phyloP scores from a whole-genome alignment of 2,329 filamentous ascomycete genomes.

The Chaetomium olivaceum region DNA sequence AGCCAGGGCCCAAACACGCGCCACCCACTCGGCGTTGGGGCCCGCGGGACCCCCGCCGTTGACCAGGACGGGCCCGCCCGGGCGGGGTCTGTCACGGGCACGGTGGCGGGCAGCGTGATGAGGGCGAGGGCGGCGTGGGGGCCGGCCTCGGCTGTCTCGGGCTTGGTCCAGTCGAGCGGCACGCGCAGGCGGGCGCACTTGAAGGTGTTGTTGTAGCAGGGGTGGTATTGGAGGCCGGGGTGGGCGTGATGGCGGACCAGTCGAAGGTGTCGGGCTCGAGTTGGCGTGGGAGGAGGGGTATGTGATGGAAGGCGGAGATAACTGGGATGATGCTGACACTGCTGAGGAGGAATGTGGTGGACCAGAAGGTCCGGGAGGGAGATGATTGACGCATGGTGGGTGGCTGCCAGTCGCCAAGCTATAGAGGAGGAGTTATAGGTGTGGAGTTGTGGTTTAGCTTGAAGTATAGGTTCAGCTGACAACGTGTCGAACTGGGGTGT shows the following conservation, averaged over 20 bases:
- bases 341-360: neutral
- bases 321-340: no score
- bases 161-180: constrained; percentile 43
- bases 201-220: constrained; percentile 28
- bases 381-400: neutral
- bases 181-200: constrained; percentile 47
- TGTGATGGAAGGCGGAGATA: neutral
- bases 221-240: constrained; percentile 20
- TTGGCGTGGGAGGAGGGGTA: neutral
- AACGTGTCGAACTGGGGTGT: neutral
- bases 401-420: neutral
- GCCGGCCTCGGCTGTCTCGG: constrained; percentile 32
- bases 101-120: constrained; percentile 37
- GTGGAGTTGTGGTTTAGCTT: neutral
- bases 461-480: neutral
- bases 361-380: neutral
- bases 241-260: constrained; percentile 21
- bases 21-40: constrained; percentile 39
- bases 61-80: constrained; percentile 45
- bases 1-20: constrained; percentile 34
- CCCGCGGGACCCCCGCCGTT: constrained; percentile 51
- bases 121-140: constrained; percentile 42
- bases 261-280: constrained; percentile 4
- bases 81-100: constrained; percentile 36
- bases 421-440: neutral